Base-by-base conservation (phyloP, 2,329 filamentous ascomycete genomes). In the Kalmusia sp. region DNA sequence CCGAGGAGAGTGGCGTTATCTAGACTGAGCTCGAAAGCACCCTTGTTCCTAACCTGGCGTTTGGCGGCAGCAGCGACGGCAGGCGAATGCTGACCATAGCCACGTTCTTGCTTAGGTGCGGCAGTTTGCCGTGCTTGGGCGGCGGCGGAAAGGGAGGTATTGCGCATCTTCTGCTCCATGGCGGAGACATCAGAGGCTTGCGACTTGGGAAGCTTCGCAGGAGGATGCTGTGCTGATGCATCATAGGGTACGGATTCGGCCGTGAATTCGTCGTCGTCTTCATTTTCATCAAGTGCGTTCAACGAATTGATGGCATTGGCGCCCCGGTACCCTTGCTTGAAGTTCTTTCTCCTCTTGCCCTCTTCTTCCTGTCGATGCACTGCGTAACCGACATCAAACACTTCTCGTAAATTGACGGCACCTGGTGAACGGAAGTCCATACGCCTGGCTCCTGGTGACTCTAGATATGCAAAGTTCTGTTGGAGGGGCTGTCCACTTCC, bases 331-430 rank as follows among this genome's bases (percentile, higher is more conserved):
- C 89, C 84, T 81, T 93, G 81, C 77, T 85, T 80, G 64, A 93
- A 84, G 69, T 96, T 91, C 75, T 96, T 96, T 59, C 92, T 86
- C 49, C 92, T 87, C 79, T 97, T 98, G 66, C 87, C 88, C 75
- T 98, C 95, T 72, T 99, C 95, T 76, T 98, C 95, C 75, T 98
- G 92, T 40, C 95, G 84, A 72, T 98, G 95, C 7, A 99, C 95
- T 7, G 95, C 93, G 68, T 99, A 99, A n/a, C 92, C 89, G 43
- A 99, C 93, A 68, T 99, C 95, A 63, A 99, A 99, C 2, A 98
- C 93, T 75, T 99, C 95, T 54, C 95, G 91, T 11, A 99, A 80
- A 71, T 98, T 98, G 76, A 99, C 89, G 2, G 92, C 93, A 45
- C 93, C 95, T 0, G 95, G 95, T 0, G 93, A 98, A 52, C 95